Evolutionary conservation across 805 yeast genomes (phyloP).

Genomic region (Myxozyma geophila): DNA sequence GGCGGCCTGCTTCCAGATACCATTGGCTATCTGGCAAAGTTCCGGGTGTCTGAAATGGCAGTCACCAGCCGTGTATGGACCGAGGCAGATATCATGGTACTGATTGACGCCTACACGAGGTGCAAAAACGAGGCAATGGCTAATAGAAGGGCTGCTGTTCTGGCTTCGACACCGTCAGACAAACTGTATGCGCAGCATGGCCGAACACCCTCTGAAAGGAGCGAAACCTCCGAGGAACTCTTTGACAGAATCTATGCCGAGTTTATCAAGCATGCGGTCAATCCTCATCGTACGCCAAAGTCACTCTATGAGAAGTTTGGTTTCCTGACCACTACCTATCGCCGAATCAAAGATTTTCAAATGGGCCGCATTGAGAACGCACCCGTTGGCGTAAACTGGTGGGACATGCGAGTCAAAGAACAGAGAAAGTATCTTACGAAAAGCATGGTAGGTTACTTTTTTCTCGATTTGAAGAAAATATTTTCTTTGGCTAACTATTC

Average conservation of each 20-base stretch:
- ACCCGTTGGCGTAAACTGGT: conserved; percentile 25
- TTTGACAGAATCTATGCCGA: conserved; percentile 26
- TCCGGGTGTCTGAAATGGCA: conserved; percentile 7
- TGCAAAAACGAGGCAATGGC: conserved; percentile 25
- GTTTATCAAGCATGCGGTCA: conserved; percentile 20
- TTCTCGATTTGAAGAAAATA: background rate
- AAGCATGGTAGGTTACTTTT: conserved; percentile 14
- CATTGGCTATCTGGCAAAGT: conserved; percentile 9
- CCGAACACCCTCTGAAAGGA: conserved; percentile 6
- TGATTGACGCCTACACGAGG: conserved; percentile 22
- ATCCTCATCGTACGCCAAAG: conserved; percentile 29
- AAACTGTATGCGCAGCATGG: conserved; percentile 4
- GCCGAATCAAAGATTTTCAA: conserved; percentile 29
- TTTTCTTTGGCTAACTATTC: background rate
- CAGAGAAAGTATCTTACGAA: conserved; percentile 24
- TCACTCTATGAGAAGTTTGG: conserved; percentile 31
- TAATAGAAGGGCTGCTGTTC: conserved; percentile 2
- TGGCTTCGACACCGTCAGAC: background rate
- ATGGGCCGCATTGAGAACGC: conserved; percentile 17
- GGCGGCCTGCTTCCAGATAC: conserved; percentile 14
- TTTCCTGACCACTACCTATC: conserved; percentile 25
- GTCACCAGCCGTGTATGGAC: conserved; percentile 27
- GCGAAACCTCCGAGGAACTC: conserved; percentile 21
- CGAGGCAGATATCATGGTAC: conserved; percentile 22
- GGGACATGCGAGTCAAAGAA: conserved; percentile 25